phyloP scores from a whole-genome alignment of 768 basidiomycete species.

The Kondoa malvinella region DNA sequence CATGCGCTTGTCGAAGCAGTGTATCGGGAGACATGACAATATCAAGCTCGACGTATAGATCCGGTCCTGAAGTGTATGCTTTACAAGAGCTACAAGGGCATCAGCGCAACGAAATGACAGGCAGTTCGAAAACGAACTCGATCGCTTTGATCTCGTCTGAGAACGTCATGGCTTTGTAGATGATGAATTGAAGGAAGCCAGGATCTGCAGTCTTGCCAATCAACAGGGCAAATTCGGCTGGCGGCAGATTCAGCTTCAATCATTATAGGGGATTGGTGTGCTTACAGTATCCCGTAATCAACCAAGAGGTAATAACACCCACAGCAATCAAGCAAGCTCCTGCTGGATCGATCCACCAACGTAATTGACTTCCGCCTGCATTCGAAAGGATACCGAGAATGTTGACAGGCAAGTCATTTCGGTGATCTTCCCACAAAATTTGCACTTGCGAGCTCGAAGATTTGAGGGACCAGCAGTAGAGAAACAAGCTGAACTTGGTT shows the following conservation, averaged over 20 bases:
- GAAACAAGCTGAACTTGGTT: slow-evolving; percentile 60
- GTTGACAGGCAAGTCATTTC: slow-evolving; percentile 19
- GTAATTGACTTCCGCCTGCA: slow-evolving; percentile 34
- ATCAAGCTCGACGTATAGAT: slow-evolving; percentile 85
- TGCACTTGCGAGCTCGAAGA: slow-evolving; percentile 74
- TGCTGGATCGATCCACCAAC: slow-evolving; percentile 37
- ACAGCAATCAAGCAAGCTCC: slow-evolving; percentile 26
- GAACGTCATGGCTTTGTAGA: slow-evolving; percentile 85
- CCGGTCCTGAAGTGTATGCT: slow-evolving; percentile 52
- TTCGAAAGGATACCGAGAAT: slow-evolving; percentile 34
- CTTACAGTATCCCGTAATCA: slow-evolving; percentile 59
- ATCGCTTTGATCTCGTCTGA: slow-evolving; percentile 66
- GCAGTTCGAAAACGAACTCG: no score
- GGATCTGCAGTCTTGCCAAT: slow-evolving; percentile 84
- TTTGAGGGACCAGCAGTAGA: slow-evolving; percentile 67
- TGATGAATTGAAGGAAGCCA: slow-evolving; percentile 46
- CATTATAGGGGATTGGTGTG: slow-evolving; percentile 7
- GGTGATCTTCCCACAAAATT: slow-evolving; percentile 39
- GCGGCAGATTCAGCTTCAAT: neutral
- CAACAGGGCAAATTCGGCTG: slow-evolving; percentile 53
- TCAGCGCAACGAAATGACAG: no score
- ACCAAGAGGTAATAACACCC: slow-evolving; percentile 37
- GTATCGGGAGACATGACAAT: slow-evolving; percentile 80
- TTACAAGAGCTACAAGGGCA: no score
- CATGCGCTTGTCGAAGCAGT: slow-evolving; percentile 51